phyloP scores from a whole-genome alignment of 495 filamentous ascomycete species.

The Aspergillus campestris region DNA sequence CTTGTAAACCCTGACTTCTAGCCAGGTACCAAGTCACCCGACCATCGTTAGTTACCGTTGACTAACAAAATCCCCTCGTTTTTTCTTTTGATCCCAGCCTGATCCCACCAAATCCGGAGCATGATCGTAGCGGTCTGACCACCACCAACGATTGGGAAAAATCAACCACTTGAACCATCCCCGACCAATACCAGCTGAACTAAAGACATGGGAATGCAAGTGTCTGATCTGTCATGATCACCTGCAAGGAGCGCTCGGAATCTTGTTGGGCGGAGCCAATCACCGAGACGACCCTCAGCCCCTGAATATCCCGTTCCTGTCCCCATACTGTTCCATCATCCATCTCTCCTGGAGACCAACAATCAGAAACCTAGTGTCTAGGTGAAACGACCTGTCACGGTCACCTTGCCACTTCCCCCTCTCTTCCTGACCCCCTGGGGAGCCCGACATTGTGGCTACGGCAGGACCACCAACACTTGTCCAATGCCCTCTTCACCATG shows the following conservation, averaged over 20 bases:
- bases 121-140: no score
- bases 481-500: no score
- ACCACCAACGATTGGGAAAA: no score
- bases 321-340: no score
- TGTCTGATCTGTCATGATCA: constrained; percentile 1
- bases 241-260: constrained; percentile 12
- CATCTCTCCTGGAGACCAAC: no score
- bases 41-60: no score
- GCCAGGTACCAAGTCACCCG: no score
- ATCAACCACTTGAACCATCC: no score
- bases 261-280: constrained; percentile 6
- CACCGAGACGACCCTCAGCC: constrained; percentile 1
- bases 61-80: no score
- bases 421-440: not conserved
- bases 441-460: constrained; percentile 21
- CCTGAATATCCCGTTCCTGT: constrained; percentile 8
- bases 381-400: constrained; percentile 19
- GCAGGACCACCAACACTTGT: constrained; percentile 8
- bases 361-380: constrained; percentile 1
- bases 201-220: not conserved
- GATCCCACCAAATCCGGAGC: no score
- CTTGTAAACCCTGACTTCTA: no score
- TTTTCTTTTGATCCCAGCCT: no score
- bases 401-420: not conserved
- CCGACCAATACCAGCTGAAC: not conserved